These are phyloP conservation scores for Phytophthora tentaculata DNA, from an alignment of 352 stramenopile genomes.

Conservation along the genomic window DNA sequence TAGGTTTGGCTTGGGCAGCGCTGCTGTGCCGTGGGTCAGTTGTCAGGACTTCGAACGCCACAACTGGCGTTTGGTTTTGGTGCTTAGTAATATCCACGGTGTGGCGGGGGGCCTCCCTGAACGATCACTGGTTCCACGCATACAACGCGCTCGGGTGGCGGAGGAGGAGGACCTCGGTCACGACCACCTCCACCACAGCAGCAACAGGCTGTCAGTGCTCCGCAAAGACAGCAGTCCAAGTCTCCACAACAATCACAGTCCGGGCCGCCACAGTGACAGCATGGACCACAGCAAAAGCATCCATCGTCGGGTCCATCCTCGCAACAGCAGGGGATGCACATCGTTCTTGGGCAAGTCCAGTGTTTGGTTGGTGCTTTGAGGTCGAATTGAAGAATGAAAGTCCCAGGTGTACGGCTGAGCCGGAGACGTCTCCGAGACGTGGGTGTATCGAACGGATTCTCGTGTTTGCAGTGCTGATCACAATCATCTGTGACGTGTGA, in stretches of 20 bases:
- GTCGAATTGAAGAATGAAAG: conserved; percentile 27
- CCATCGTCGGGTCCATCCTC: conserved; percentile 26
- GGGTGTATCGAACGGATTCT: conserved; percentile 19
- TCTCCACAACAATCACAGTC: conserved; percentile 31
- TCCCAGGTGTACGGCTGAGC: not conserved
- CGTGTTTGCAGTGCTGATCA: conserved; percentile 12
- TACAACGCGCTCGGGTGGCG: conserved; percentile 23
- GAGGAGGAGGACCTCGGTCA: conserved; percentile 19
- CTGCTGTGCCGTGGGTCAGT: too few species aligned
- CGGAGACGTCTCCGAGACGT: conserved; percentile 6
- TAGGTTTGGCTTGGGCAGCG: too few species aligned
- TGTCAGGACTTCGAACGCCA: too few species aligned
- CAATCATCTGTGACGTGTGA: conserved; percentile 33
- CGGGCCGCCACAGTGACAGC: conserved; percentile 13
- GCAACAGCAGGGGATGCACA: conserved; percentile 35
- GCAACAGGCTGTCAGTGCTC: conserved; percentile 29
- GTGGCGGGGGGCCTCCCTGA: conserved; percentile 23
- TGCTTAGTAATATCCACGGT: conserved; percentile 29
- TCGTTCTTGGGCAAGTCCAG: conserved; percentile 6
- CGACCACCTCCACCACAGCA: conserved; percentile 24
- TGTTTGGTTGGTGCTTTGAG: conserved; percentile 3
- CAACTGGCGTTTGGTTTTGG: too few species aligned
- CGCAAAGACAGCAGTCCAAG: conserved; percentile 36
- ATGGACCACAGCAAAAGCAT: conserved; percentile 19
- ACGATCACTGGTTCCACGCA: conserved; percentile 38